Conservation (phyloP, 495 filamentous ascomycete genomes). For the Antarctomyces pellizariae region DNA sequence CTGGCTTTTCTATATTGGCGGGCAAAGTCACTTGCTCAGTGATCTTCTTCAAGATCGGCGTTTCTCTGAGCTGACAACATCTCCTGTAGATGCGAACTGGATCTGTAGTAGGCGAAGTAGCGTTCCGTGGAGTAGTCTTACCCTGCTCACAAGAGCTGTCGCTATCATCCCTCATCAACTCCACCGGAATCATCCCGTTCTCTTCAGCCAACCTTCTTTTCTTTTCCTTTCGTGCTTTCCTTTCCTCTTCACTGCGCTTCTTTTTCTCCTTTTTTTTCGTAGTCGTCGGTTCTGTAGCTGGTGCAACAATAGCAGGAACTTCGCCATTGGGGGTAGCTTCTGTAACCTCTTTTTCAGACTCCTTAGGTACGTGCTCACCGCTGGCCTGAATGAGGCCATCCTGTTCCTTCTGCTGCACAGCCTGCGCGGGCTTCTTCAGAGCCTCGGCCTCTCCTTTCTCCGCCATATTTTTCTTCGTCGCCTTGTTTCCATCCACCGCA, state of each 20-base stretch:
- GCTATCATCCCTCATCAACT: conserved; percentile 37
- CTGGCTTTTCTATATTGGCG: conserved; percentile 33
- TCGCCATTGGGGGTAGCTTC: conserved; percentile 8
- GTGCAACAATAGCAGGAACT: conserved; percentile 4
- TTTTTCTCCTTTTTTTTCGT: conserved; percentile 73
- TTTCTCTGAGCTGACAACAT: conserved; percentile 84
- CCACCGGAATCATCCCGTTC: conserved; percentile 59
- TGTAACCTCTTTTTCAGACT: conserved; percentile 14
- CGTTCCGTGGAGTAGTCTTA: conserved; percentile 22
- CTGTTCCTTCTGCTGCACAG: conserved; percentile 33
- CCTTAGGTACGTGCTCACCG: conserved; percentile 17
- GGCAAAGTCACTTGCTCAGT: conserved; percentile 63
- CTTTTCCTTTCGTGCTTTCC: conserved; percentile 68
- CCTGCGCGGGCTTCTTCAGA: conserved; percentile 34
- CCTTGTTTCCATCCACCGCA: conserved; percentile 14
- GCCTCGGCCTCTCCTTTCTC: conserved; percentile 46
- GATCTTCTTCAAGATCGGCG: conserved; percentile 68
- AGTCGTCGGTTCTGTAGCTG: conserved; percentile 21
- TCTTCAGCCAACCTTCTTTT: conserved; percentile 56
- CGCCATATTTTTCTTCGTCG: conserved; percentile 41
- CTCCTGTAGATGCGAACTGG: conserved; percentile 81
- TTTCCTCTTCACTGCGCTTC: conserved; percentile 69
- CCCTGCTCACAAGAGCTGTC: conserved; percentile 16
- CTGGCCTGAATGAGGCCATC: conserved; percentile 20
- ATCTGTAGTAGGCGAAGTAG: conserved; percentile 63